phyloP scores from a whole-genome alignment of 306 rosid species.

The Castanea mollissima region DNA sequence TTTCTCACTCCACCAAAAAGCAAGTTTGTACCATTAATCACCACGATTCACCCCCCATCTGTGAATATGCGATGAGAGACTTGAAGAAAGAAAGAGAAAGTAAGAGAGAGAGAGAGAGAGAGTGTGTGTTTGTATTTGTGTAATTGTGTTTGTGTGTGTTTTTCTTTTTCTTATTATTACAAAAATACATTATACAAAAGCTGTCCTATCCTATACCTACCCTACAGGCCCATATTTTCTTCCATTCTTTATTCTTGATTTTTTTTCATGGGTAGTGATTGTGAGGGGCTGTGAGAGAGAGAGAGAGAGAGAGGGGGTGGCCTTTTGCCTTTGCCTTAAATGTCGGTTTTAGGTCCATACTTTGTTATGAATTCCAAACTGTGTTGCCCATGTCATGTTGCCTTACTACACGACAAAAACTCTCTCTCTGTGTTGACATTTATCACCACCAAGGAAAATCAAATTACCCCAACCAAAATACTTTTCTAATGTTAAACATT shows the following conservation, averaged over 20 bases:
- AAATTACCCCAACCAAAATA: neutral
- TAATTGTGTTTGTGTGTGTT: neutral
- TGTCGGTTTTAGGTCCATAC: constrained; percentile 19
- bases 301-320: no score
- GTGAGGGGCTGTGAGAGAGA: no score
- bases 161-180: neutral
- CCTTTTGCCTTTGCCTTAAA: neutral
- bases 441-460: neutral
- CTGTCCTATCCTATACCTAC: constrained; percentile 30
- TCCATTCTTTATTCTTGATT: neutral
- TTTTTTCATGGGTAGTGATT: neutral
- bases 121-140: no score
- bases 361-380: neutral
- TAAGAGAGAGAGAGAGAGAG: neutral
- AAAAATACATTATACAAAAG: constrained; percentile 12
- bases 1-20: constrained; percentile 31
- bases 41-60: constrained; percentile 46
- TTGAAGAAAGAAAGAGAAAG: constrained; percentile 3
- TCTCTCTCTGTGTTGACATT: neutral
- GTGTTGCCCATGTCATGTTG: neutral
- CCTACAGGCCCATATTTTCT: constrained; percentile 15
- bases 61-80: constrained; percentile 43
- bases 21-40: constrained; percentile 37
- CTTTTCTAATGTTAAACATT: neutral
- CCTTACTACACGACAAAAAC: constrained; percentile 21